Percentiles rank a stretch among this genome's conserved stretches.
These are phyloP conservation scores for Wickerhamia fluorescens DNA, from an alignment of 805 yeast genomes.

Conservation along the genomic window DNA sequence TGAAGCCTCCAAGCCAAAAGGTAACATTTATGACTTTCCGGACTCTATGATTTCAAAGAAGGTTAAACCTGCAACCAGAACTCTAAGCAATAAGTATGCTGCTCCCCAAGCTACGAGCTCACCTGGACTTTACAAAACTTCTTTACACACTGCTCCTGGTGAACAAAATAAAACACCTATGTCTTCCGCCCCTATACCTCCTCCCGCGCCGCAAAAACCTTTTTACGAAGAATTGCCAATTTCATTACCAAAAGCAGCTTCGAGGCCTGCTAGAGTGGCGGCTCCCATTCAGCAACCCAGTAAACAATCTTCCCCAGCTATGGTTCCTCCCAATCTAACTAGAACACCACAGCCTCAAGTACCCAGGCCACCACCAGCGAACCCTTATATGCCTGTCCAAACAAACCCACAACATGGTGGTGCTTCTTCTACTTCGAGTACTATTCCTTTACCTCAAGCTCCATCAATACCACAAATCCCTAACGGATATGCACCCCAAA, in stretches of 20 bases:
- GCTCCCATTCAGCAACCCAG: conserved; percentile 12
- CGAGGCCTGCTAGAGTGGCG: conserved; percentile 24
- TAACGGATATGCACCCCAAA: too few relatives aligned
- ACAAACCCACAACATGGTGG: conserved; percentile 21
- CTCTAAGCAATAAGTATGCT: conserved; percentile 17
- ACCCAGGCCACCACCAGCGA: conserved; percentile 15
- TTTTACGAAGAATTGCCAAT: conserved; percentile 58
- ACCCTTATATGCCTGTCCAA: conserved; percentile 15
- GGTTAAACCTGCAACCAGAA: conserved; percentile 33
- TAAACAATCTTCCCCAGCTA: too few relatives aligned
- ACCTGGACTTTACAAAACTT: conserved; percentile 1
- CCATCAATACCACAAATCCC: background rate
- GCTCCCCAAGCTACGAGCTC: conserved; percentile 5
- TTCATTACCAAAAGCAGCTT: conserved; percentile 20
- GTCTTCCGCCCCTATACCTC: conserved; percentile 8
- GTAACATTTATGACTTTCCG: conserved; percentile 69
- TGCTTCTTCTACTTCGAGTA: too few relatives aligned
- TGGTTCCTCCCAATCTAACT: background rate
- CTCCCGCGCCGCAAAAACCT: conserved; percentile 12
- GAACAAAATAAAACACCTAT: background rate
- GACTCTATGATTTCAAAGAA: conserved; percentile 40
- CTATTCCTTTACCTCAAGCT: too few relatives aligned
- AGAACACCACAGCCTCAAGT: conserved; percentile 4
- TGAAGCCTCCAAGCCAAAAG: too few relatives aligned
- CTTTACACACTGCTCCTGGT: conserved; percentile 2